Evolutionary conservation across 2,329 filamentous ascomycete species (phyloP), one percentile per base, ranked within the genome.

Genomic region (Didymella keratinophila): DNA sequence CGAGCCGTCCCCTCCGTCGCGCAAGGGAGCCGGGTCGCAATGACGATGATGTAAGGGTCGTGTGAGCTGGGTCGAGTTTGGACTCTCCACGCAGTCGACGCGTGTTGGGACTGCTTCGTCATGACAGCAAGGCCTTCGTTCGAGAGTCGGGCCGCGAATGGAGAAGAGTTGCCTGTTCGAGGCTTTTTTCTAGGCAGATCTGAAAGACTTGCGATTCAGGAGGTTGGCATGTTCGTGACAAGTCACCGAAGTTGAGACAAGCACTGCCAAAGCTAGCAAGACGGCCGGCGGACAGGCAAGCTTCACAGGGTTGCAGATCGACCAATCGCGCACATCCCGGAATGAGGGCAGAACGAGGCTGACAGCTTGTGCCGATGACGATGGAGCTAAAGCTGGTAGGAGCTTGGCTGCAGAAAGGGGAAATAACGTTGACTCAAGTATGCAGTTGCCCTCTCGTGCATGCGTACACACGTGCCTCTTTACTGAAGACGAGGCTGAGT

Each of bases 241-340:
- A 21, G 16, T 27, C 10, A 8, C 21, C 41, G 14, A 48, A 27
- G 50, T 46, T 32, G 20, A 45, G 50, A 53, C 50, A 53, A 58
- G 50, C 56, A 49, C 37, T n/a, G 50, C 25, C 11, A 50, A n/a
- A 50, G 50, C 50, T 34, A 18, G 49, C 56, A 36, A 54, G 51
- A 41, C 45, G 32, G 41, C 23, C 39, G 50, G 44, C 25, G 28
- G 39, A 39, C 20, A 36, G 30, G 41, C 56, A 58, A 58, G 56
- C 56, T 58, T 50, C 41, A 25, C 25, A 36, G 39, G 45, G 51
- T 21, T 49, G 45, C 39, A 49, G 34, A 8, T 42, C 39, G 27
- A 16, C 46, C 41, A 45, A 42, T 51, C 20, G 18, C 30, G 18
- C 6, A 6, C 20, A 3, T 14, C 10, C 9, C 4, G 18, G 16